Conservation (phyloP, 192 early-diverging fungal species). For the Linnemannia exigua region DNA sequence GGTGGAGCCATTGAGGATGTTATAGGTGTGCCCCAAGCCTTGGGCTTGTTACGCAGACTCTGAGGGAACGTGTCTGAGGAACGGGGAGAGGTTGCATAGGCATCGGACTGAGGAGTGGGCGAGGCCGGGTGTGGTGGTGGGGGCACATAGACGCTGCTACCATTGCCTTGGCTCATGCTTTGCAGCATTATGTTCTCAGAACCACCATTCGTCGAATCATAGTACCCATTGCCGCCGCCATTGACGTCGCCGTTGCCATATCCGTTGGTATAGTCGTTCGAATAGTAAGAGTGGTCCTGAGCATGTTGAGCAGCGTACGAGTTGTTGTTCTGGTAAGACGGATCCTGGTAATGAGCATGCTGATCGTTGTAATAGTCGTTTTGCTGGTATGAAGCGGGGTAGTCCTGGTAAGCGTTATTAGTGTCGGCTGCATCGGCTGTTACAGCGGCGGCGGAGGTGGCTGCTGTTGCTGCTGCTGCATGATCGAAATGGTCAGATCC, state of each 20-base stretch:
- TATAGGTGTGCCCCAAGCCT: conserved; percentile 22
- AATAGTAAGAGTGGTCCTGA: background rate
- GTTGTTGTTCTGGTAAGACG: background rate
- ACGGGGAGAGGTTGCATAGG: conserved; percentile 11
- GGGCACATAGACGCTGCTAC: conserved; percentile 16
- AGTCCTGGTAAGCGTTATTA: conserved; percentile 25
- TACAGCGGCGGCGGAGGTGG: background rate
- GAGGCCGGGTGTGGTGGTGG: conserved; percentile 36
- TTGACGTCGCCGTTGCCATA: conserved; percentile 13
- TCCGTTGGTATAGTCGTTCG: background rate
- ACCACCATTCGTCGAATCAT: background rate
- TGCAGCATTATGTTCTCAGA: conserved; percentile 31
- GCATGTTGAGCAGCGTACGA: conserved; percentile 1
- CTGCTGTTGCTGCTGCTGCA: background rate
- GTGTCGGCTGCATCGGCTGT: conserved; percentile 12
- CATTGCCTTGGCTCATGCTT: background rate
- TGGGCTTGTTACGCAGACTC: conserved; percentile 43
- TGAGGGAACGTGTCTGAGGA: conserved; percentile 42
- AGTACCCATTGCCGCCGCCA: background rate
- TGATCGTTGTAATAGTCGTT: conserved; percentile 23
- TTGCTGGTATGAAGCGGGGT: conserved; percentile 22
- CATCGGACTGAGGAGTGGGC: background rate
- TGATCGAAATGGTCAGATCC: background rate
- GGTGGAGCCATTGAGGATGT: background rate
- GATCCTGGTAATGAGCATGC: conserved; percentile 5